Evolutionary conservation across 331 rosid species (phyloP).

Genomic region (Cydonia oblonga): DNA sequence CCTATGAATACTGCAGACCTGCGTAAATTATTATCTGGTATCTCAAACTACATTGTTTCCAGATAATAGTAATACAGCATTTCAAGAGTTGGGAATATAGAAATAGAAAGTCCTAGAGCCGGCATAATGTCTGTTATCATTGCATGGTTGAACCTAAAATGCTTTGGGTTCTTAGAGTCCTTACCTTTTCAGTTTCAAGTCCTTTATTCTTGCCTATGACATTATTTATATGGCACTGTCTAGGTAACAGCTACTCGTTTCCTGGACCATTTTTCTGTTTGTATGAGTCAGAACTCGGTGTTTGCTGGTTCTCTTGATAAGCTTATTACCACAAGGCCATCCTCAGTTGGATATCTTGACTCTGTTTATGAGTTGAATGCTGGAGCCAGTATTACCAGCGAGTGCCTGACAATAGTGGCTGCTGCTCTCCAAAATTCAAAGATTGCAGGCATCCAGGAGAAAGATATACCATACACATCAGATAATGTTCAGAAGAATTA

Average conservation of each 20-base stretch:
- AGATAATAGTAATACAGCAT: background rate
- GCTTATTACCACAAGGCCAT: constrained; percentile 38
- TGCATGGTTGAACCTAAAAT: background rate
- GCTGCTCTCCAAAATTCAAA: constrained; percentile 32
- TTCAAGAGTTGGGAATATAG: background rate
- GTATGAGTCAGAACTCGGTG: constrained; percentile 71
- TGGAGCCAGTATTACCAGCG: constrained; percentile 35
- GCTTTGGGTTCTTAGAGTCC: background rate
- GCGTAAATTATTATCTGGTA: background rate
- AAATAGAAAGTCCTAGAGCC: background rate
- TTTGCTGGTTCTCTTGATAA: constrained; percentile 71
- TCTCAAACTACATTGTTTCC: background rate
- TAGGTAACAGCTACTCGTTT: constrained; percentile 74
- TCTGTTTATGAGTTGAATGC: constrained; percentile 73
- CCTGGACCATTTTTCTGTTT: constrained; percentile 67
- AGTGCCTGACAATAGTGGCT: constrained; percentile 29
- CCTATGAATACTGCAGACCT: background rate
- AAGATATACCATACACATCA: constrained; percentile 18
- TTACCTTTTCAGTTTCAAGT: background rate
- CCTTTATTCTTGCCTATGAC: background rate
- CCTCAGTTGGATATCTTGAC: constrained; percentile 68
- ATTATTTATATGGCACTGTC: constrained; percentile 16
- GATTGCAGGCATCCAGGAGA: constrained; percentile 32
- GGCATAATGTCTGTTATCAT: background rate
- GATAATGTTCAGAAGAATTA: constrained; percentile 24